Evolutionary conservation across 192 early-diverging fungal genomes (phyloP).

Genomic region (Coemansia sp.): DNA sequence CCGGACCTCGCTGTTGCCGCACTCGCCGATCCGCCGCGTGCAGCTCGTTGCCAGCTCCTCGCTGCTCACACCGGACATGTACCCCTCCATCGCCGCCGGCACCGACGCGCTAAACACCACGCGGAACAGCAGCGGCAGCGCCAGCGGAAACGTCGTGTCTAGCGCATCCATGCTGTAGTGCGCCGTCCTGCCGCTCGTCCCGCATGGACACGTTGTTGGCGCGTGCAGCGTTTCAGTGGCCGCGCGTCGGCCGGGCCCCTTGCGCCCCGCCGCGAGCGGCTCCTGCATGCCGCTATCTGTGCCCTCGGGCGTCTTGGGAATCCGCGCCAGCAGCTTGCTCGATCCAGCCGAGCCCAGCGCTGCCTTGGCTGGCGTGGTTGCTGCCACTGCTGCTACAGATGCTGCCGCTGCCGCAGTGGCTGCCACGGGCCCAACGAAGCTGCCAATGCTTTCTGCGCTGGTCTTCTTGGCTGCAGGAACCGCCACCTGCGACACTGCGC

Average conservation of each 20-base stretch:
- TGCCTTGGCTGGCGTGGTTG: background rate
- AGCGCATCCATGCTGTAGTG: conserved; percentile 42
- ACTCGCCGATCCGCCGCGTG: conserved; percentile 33
- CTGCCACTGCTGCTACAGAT: background rate
- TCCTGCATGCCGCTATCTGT: conserved; percentile 15
- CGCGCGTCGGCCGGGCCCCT: background rate
- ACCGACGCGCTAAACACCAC: conserved; percentile 43
- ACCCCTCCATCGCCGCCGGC: conserved; percentile 19
- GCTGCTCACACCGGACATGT: conserved; percentile 15
- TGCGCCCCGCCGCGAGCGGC: background rate
- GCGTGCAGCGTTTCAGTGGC: conserved; percentile 10
- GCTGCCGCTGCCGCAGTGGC: background rate
- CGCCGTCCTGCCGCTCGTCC: conserved; percentile 12
- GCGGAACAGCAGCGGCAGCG: conserved; percentile 47
- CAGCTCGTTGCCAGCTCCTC: conserved; percentile 34
- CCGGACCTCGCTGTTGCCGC: conserved; percentile 37
- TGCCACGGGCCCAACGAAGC: no score
- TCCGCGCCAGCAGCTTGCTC: conserved; percentile 16
- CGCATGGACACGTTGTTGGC: conserved; percentile 45
- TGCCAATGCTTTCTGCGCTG: background rate
- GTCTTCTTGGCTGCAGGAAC: background rate
- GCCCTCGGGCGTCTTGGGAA: conserved; percentile 35
- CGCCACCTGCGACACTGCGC: background rate
- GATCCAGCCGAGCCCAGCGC: background rate
- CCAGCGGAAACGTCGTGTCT: conserved; percentile 45